Percentiles rank a stretch among this genome's conserved stretches.
These are phyloP conservation scores for Plasmodium vivax DNA, from an alignment of 169 alveolate species.

Conservation along the genomic window DNA sequence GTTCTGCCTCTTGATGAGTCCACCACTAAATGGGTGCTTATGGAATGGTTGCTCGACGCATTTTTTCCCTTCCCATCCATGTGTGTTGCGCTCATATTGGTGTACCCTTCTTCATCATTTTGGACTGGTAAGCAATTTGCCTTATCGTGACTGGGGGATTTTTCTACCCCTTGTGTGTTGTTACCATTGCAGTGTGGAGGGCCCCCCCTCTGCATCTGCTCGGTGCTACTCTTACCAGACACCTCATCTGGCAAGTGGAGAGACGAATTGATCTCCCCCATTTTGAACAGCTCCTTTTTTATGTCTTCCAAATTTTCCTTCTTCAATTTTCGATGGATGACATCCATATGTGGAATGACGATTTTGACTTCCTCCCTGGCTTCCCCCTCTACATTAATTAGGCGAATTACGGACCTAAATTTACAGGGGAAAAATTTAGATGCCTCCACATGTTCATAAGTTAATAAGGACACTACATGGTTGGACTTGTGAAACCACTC, in stretches of 20 bases:
- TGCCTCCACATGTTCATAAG: slow-evolving; percentile 16
- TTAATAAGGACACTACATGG: slow-evolving; percentile 27
- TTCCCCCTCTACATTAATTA: slow-evolving; percentile 9
- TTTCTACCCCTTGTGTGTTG: neutral
- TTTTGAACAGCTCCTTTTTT: neutral
- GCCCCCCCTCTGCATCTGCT: neutral
- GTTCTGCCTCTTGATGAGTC: neutral
- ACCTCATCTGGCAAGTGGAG: neutral
- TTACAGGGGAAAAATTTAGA: neutral
- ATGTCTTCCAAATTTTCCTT: neutral
- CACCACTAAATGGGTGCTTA: neutral
- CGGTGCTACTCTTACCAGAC: neutral
- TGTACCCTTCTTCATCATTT: neutral
- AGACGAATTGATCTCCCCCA: neutral
- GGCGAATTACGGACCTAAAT: slow-evolving; percentile 12
- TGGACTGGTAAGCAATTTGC: neutral
- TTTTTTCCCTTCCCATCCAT: neutral
- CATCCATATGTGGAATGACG: slow-evolving; percentile 20
- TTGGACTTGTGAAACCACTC: slow-evolving; percentile 50
- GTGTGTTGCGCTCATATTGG: neutral
- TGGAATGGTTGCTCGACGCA: neutral
- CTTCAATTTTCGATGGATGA: slow-evolving; percentile 3
- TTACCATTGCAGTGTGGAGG: neutral
- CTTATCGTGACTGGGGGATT: neutral
- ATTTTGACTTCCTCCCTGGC: slow-evolving; percentile 34